Conservation (phyloP, 2,329 filamentous ascomycete species). For the Conoideocrella luteorostrata region DNA sequence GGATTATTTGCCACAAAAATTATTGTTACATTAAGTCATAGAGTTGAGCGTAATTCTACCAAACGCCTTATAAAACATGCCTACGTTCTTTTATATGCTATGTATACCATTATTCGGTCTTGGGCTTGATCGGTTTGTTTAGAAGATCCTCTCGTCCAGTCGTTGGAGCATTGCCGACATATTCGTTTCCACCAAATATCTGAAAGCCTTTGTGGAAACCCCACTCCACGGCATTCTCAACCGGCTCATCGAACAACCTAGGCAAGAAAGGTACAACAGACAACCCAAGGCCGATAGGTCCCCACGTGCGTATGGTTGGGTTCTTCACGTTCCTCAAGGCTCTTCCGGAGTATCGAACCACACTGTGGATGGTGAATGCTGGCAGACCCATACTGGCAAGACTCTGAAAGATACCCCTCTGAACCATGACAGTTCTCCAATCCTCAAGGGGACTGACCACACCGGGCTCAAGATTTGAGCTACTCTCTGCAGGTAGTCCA, state of each 20-base stretch:
- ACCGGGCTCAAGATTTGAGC: conserved; percentile 28
- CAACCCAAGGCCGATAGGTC: conserved; percentile 78
- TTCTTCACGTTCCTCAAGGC: conserved; percentile 84
- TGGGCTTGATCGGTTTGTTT: conserved; percentile 37
- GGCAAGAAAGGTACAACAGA: conserved; percentile 77
- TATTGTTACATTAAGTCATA: neutral
- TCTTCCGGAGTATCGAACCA: conserved; percentile 80
- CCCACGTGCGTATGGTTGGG: conserved; percentile 70
- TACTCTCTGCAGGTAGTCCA: conserved; percentile 32
- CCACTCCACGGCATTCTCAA: conserved; percentile 89
- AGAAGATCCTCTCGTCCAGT: conserved; percentile 43
- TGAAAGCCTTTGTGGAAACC: conserved; percentile 78
- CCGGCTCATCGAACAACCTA: conserved; percentile 80
- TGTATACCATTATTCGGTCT: conserved; percentile 31
- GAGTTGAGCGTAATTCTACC: neutral
- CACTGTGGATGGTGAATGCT: conserved; percentile 87
- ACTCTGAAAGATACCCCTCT: conserved; percentile 84
- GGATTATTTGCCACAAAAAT: too few relatives aligned
- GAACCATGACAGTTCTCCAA: conserved; percentile 83
- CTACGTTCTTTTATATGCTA: conserved; percentile 1
- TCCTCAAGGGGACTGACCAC: conserved; percentile 71
- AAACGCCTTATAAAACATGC: conserved; percentile 11
- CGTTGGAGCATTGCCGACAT: conserved; percentile 47
- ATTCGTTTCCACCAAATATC: conserved; percentile 56
- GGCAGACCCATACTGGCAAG: conserved; percentile 91